A percentile compares a stretch with the other conserved stretches of the same genome.
Conservation (phyloP, 805 yeast genomes). For the Wickerhamiella musiphila region DNA sequence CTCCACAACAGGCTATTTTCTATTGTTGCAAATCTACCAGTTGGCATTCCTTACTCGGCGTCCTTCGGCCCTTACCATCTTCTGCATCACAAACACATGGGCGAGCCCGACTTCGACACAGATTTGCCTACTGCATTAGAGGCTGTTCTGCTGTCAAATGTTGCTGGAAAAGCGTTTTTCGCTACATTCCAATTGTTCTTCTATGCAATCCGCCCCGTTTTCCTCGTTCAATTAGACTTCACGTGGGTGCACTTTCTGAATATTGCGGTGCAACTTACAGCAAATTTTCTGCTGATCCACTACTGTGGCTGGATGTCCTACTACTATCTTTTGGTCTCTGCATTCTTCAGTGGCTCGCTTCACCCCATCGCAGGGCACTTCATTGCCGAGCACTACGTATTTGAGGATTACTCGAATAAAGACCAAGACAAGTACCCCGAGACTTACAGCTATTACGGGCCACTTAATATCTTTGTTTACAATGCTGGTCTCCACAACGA, state of each 20-base stretch:
- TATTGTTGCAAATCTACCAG: constrained; percentile 64
- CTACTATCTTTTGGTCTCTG: constrained; percentile 50
- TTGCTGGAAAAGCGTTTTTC: constrained; percentile 76
- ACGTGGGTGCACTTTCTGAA: constrained; percentile 62
- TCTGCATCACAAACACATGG: constrained; percentile 77
- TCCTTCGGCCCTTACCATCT: constrained; percentile 82
- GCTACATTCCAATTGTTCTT: constrained; percentile 80
- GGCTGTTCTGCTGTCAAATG: constrained; percentile 53
- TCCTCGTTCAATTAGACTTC: constrained; percentile 55
- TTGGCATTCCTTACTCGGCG: constrained; percentile 82
- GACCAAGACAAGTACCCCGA: constrained; percentile 31
- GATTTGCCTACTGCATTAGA: constrained; percentile 74
- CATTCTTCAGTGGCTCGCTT: constrained; percentile 76
- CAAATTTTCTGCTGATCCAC: constrained; percentile 40
- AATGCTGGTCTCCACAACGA: constrained; percentile 90
- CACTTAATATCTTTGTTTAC: constrained; percentile 64
- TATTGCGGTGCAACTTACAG: constrained; percentile 36
- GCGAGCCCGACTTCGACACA: constrained; percentile 69
- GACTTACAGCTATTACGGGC: constrained; percentile 79
- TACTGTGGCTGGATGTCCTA: constrained; percentile 49
- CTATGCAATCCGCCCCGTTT: constrained; percentile 83
- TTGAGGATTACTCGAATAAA: constrained; percentile 20
- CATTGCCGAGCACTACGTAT: constrained; percentile 81
- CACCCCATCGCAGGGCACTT: constrained; percentile 95
- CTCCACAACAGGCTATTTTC: constrained; percentile 60